A percentile compares a stretch with the other conserved stretches of the same genome.
phyloP scores from a whole-genome alignment of 1,284 basidiomycete genomes.

The Jaminaea rosea region DNA sequence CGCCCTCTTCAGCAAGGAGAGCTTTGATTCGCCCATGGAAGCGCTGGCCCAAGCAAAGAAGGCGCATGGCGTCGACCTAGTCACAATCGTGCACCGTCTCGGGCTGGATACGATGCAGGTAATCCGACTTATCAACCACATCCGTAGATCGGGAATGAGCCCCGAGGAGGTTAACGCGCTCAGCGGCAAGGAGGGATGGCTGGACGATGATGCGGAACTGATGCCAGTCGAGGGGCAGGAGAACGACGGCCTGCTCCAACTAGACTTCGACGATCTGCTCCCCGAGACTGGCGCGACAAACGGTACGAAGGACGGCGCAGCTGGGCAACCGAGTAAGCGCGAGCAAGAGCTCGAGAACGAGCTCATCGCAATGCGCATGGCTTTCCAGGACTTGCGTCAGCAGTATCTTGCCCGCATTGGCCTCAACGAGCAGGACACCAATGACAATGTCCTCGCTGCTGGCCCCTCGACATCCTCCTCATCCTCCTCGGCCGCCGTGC shows the following conservation, averaged over 20 bases:
- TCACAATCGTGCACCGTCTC: constrained; percentile 15
- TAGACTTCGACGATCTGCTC: constrained; percentile 31
- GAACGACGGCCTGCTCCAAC: constrained; percentile 37
- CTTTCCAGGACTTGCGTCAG: constrained; percentile 29
- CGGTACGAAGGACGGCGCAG: background rate
- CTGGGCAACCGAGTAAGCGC: background rate
- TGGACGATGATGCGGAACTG: constrained; percentile 33
- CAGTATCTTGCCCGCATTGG: constrained; percentile 3
- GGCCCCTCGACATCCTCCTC: background rate
- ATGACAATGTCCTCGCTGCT: background rate
- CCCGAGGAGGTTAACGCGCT: constrained; percentile 10
- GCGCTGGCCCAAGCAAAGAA: constrained; percentile 27
- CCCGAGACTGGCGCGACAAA: background rate
- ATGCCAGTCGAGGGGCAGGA: constrained; percentile 39
- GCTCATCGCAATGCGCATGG: constrained; percentile 15
- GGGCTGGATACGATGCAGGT: constrained; percentile 36
- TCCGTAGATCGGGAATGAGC: constrained; percentile 17
- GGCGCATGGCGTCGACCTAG: constrained; percentile 29
- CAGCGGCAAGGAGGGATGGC: constrained; percentile 12
- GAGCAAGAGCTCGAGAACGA: constrained; percentile 23
- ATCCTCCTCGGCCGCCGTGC: background rate
- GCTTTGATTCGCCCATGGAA: constrained; percentile 10
- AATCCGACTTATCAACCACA: constrained; percentile 42
- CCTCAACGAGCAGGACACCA: background rate
- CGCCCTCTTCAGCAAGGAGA: constrained; percentile 9